Evolutionary conservation across 768 basidiomycete species (phyloP).

Genomic region (Psilocybe cyanescens): DNA sequence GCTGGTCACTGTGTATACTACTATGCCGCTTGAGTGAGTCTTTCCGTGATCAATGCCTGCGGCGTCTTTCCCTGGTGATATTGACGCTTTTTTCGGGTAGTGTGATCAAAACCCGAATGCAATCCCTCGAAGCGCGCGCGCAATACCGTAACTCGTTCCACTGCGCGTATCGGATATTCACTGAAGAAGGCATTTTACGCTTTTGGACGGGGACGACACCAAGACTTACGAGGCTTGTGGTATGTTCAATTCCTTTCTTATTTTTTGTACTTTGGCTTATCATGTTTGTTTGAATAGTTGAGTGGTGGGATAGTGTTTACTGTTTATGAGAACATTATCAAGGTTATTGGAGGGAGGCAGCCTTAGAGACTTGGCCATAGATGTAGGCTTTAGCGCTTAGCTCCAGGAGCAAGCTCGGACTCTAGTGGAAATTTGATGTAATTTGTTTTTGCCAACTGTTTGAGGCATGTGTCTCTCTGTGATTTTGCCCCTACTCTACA

Average conservation of each 20-base stretch:
- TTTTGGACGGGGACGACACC: slow-evolving; percentile 99
- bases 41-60: not conserved
- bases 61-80: not conserved
- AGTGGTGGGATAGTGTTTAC: slow-evolving; percentile 94
- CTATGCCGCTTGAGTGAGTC: slow-evolving; percentile 81
- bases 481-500: too few species aligned
- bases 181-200: slow-evolving; percentile 87
- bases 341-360: slow-evolving; percentile 30
- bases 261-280: not conserved
- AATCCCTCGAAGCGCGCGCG: slow-evolving; percentile 78
- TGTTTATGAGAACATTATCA: slow-evolving; percentile 84
- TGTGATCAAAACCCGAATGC: slow-evolving; percentile 98
- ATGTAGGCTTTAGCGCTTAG: too few species aligned
- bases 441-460: too few species aligned
- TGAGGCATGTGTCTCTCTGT: too few species aligned
- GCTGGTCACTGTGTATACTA: slow-evolving; percentile 91
- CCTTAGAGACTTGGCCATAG: not conserved
- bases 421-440: too few species aligned
- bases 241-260: slow-evolving; percentile 39
- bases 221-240: slow-evolving; percentile 80
- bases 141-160: slow-evolving; percentile 96
- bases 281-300: slow-evolving; percentile 48
- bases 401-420: too few species aligned
- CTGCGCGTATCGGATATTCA: slow-evolving; percentile 92
- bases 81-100: slow-evolving; percentile 44